A percentile compares a stretch with the other conserved stretches of the same genome.
phyloP scores from a whole-genome alignment of 225 moss, liverwort and hornwort species.

The Asterella californica region DNA sequence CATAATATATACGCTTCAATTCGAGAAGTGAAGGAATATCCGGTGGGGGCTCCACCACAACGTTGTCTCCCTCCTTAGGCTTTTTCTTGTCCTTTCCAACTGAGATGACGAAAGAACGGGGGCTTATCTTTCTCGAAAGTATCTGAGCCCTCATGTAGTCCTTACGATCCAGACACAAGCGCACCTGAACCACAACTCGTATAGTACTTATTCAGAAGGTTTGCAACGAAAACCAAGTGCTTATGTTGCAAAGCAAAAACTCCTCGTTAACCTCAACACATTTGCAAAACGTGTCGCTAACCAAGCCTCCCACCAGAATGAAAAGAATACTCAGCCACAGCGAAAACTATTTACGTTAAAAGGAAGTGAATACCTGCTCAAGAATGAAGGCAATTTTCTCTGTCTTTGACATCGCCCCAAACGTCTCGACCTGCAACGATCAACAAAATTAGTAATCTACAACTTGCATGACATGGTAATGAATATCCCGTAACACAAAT shows the following conservation, averaged over 20 bases:
- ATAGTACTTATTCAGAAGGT: neutral
- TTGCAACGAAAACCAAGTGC: neutral
- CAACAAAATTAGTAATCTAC: neutral
- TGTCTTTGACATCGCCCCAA: conserved; percentile 99
- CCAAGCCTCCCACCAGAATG: neutral
- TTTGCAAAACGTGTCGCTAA: neutral
- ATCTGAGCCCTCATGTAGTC: conserved; percentile 99
- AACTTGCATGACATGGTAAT: neutral
- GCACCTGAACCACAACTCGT: conserved; percentile 50
- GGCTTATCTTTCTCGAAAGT: conserved; percentile 89
- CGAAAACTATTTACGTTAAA: too few species aligned
- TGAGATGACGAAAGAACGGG: conserved; percentile 72
- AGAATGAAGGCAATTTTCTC: conserved; percentile 99
- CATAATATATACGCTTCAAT: conserved; percentile 91
- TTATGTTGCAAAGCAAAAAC: neutral
- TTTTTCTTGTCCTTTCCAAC: conserved; percentile 81
- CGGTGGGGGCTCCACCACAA: conserved; percentile 82
- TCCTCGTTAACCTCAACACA: neutral
- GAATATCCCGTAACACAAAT: neutral
- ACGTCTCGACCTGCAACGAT: conserved; percentile 78
- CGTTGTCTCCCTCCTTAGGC: conserved; percentile 87
- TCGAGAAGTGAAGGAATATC: conserved; percentile 85
- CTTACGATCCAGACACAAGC: conserved; percentile 92
- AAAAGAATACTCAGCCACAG: neutral
- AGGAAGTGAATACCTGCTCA: conserved; percentile 59